Conservation (phyloP, 1,139 yeast species). For the Hyphopichia wangnamkhiaoensis region DNA sequence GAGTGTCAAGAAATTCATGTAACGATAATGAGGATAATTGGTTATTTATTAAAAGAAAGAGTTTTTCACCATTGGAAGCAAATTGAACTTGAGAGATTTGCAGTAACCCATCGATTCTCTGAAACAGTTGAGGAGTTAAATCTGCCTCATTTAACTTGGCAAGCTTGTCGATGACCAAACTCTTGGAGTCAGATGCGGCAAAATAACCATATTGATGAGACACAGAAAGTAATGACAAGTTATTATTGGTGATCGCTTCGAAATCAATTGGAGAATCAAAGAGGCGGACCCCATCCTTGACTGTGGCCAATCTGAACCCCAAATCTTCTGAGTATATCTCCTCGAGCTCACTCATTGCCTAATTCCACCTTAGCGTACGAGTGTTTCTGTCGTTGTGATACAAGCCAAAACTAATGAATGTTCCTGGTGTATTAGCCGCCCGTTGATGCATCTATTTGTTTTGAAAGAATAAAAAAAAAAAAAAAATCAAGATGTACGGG, state of each 20-base stretch:
- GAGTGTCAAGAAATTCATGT: not conserved
- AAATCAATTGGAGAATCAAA: slow-evolving; percentile 31
- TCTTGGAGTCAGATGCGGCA: slow-evolving; percentile 34
- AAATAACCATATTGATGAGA: slow-evolving; percentile 24
- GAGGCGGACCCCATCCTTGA: slow-evolving; percentile 26
- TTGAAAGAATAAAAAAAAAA: not conserved
- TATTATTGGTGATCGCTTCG: slow-evolving; percentile 12
- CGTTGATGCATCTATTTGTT: not conserved
- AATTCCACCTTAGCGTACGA: too few relatives aligned
- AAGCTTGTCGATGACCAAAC: slow-evolving; percentile 9
- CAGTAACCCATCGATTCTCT: not conserved
- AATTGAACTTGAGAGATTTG: slow-evolving; percentile 1
- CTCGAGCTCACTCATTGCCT: slow-evolving; percentile 16
- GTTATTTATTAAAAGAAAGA: not conserved
- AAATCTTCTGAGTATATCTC: slow-evolving; percentile 39
- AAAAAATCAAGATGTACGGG: not conserved
- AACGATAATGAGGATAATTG: not conserved
- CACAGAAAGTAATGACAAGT: slow-evolving; percentile 31
- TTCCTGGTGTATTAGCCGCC: not conserved
- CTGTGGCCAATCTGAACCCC: slow-evolving; percentile 35
- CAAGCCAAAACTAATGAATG: too few relatives aligned
- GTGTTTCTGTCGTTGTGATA: too few relatives aligned
- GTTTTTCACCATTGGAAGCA: not conserved
- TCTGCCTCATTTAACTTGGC: slow-evolving; percentile 5
- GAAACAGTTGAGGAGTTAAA: not conserved